A percentile compares a stretch with the other conserved stretches of the same genome.
Evolutionary conservation across 106 monocot species (phyloP).

Genomic region (Dendrobium catenatum): DNA sequence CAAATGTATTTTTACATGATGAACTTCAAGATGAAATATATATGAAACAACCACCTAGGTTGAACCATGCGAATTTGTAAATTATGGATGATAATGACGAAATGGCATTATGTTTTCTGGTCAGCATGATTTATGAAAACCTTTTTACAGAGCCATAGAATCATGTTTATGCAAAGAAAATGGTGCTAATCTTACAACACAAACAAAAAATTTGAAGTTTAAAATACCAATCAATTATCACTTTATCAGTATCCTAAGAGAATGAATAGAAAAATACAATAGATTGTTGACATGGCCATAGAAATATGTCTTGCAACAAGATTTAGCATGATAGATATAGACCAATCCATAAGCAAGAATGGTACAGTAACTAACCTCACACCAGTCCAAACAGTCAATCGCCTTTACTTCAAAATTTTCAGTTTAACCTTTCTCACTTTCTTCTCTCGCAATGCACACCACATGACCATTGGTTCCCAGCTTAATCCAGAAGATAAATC

Average conservation of each 20-base stretch:
- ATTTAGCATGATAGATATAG: no score
- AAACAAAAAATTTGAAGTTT: not conserved
- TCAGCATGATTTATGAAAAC: not conserved
- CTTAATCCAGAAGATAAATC: conserved; percentile 47
- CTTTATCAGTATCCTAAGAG: not conserved
- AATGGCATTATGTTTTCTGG: not conserved
- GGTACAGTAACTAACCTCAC: conserved; percentile 12
- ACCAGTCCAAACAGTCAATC: conserved; percentile 11
- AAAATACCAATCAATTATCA: not conserved
- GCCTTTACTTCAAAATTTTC: conserved; percentile 26
- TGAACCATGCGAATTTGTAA: not conserved
- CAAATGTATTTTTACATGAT: no score
- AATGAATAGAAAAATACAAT: not conserved
- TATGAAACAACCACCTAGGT: not conserved
- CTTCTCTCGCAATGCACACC: conserved; percentile 66
- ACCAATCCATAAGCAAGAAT: not conserved
- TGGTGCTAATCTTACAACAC: not conserved
- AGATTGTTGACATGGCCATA: not conserved
- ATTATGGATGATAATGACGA: not conserved
- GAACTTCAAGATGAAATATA: no score
- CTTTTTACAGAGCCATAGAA: not conserved
- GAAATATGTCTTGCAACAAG: not conserved
- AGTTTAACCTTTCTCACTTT: conserved; percentile 12
- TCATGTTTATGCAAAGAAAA: not conserved
- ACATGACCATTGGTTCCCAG: conserved; percentile 84